Evolutionary conservation across 768 basidiomycete genomes (phyloP).

Genomic region (Pisolithus microcarpus): DNA sequence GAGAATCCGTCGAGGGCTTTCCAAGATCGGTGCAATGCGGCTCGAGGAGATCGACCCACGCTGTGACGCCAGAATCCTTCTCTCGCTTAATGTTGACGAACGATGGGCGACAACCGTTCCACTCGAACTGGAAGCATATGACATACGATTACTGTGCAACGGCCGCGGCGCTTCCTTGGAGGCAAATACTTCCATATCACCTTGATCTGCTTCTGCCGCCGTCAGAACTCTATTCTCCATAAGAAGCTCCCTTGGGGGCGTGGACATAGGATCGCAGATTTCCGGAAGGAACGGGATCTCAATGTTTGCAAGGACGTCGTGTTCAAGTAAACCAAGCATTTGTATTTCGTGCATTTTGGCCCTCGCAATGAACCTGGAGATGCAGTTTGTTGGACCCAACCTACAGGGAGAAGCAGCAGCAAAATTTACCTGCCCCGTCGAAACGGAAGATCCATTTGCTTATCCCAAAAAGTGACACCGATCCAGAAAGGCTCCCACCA

Average conservation of each 20-base stretch:
- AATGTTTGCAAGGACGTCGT: constrained; percentile 85
- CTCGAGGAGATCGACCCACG: constrained; percentile 43
- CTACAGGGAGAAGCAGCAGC: neutral
- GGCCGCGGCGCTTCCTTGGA: constrained; percentile 35
- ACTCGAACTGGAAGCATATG: constrained; percentile 35
- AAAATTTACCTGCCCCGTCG: constrained; percentile 58
- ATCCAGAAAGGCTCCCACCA: constrained; percentile 94
- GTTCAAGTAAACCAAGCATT: constrained; percentile 87
- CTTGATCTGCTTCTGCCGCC: constrained; percentile 59
- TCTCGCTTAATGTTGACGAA: constrained; percentile 29
- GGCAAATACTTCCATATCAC: constrained; percentile 66
- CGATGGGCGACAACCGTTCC: constrained; percentile 33
- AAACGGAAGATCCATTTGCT: constrained; percentile 79
- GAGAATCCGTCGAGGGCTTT: constrained; percentile 50
- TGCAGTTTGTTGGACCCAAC: constrained; percentile 2
- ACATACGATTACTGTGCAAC: constrained; percentile 27
- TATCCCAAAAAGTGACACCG: constrained; percentile 78
- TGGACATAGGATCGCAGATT: constrained; percentile 24
- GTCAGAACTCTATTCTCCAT: constrained; percentile 32
- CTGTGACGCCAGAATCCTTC: constrained; percentile 34
- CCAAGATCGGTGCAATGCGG: constrained; percentile 61
- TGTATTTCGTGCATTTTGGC: constrained; percentile 98
- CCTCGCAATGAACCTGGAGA: constrained; percentile 74
- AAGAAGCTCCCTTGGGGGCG: constrained; percentile 28
- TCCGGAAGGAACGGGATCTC: constrained; percentile 74